Conservation (phyloP, 2,329 filamentous ascomycete species). For the Microcyclospora pomicola region DNA sequence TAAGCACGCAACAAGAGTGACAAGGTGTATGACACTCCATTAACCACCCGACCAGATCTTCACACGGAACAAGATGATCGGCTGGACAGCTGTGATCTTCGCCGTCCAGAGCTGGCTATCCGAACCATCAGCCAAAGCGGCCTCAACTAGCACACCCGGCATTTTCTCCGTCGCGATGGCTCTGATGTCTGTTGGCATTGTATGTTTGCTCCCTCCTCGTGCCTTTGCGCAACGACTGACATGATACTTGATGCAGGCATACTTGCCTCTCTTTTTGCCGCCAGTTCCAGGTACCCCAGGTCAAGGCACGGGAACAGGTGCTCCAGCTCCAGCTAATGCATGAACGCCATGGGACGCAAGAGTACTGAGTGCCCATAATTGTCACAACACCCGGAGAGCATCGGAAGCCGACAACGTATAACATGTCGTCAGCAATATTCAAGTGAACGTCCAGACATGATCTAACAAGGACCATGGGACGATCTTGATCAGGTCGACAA, state of each 20-base stretch:
- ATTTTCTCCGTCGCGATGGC: slow-evolving; percentile 70
- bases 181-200: slow-evolving; percentile 33
- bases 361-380: too few species aligned
- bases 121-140: slow-evolving; percentile 54
- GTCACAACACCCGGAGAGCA: too few species aligned
- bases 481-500: too few species aligned
- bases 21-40: background rate
- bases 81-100: slow-evolving; percentile 60
- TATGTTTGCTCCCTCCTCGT: slow-evolving; percentile 18
- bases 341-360: background rate
- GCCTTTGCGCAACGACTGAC: slow-evolving; percentile 14
- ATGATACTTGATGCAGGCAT: slow-evolving; percentile 36
- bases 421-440: too few species aligned
- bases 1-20: slow-evolving; percentile 23
- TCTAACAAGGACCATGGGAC: too few species aligned
- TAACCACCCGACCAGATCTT: slow-evolving; percentile 14
- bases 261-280: slow-evolving; percentile 49
- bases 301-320: slow-evolving; percentile 7
- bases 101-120: slow-evolving; percentile 64
- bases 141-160: slow-evolving; percentile 52
- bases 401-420: too few species aligned
- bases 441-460: too few species aligned
- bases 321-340: slow-evolving; percentile 5
- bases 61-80: slow-evolving; percentile 40
- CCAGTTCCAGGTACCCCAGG: slow-evolving; percentile 26